phyloP scores from a whole-genome alignment of 768 basidiomycete species.

The Collybia sordida region DNA sequence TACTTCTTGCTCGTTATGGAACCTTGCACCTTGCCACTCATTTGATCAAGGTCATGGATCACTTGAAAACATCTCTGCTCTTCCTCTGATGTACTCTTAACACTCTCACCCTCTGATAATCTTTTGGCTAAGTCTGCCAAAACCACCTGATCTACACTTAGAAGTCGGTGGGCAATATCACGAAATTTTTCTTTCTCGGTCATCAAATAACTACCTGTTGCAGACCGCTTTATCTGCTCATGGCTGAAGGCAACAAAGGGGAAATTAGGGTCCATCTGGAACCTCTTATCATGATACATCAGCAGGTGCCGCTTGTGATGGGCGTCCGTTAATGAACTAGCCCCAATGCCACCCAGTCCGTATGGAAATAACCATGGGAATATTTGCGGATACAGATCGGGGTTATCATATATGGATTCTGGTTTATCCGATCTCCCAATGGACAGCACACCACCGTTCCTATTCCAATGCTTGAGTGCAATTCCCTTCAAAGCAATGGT shows the following conservation, averaged over 20 bases:
- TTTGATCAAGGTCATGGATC: conserved; percentile 18
- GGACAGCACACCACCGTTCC: conserved; percentile 13
- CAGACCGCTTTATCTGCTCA: conserved; percentile 23
- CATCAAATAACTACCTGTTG: conserved; percentile 19
- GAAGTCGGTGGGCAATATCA: conserved; percentile 12
- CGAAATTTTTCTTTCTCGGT: conserved; percentile 14
- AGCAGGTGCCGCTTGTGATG: conserved; percentile 23
- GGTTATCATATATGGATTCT: conserved; percentile 27
- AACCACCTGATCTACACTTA: conserved; percentile 8
- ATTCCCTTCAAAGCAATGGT: conserved; percentile 13
- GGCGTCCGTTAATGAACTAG: conserved; percentile 10
- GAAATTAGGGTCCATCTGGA: conserved; percentile 31
- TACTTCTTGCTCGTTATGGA: conserved; percentile 24
- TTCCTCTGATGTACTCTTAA: background rate
- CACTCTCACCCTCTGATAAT: background rate
- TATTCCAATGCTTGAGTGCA: conserved; percentile 19
- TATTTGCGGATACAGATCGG: conserved; percentile 26
- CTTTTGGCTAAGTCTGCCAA: conserved; percentile 6
- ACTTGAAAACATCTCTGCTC: background rate
- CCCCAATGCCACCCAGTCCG: conserved; percentile 1
- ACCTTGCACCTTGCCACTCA: conserved; percentile 16
- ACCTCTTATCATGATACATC: conserved; percentile 35
- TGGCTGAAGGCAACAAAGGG: conserved; percentile 31
- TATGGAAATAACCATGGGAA: conserved; percentile 18
- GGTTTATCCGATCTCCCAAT: conserved; percentile 17